Conservation (phyloP, 2,329 filamentous ascomycete genomes). For the Colletotrichum camelliae region DNA sequence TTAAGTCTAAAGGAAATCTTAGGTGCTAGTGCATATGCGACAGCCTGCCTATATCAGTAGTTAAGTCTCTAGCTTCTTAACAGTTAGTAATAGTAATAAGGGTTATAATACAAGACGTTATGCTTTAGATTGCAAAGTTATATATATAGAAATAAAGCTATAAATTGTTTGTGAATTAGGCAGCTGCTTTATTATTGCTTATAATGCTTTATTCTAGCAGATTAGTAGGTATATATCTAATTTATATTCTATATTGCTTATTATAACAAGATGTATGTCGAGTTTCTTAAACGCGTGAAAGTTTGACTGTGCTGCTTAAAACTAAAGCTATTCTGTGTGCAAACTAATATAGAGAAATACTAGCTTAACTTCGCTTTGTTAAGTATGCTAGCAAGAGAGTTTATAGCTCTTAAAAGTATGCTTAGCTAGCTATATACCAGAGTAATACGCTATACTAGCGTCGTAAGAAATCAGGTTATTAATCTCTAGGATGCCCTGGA, state of each 20-base stretch:
- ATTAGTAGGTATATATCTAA: background rate
- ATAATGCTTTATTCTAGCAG: background rate
- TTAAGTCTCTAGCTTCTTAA: background rate
- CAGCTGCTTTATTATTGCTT: background rate
- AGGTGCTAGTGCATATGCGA: background rate
- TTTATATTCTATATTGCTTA: background rate
- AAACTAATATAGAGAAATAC: background rate
- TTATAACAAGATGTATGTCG: background rate
- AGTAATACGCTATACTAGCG: background rate
- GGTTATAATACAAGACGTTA: background rate
- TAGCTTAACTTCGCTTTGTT: background rate
- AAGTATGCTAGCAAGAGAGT: background rate
- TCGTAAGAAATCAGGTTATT: background rate
- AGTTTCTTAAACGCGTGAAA: background rate
- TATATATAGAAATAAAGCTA: background rate
- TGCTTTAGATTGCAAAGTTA: background rate
- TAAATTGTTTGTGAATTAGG: background rate
- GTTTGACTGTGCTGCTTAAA: background rate
- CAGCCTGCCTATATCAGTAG: background rate
- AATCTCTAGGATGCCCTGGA: background rate
- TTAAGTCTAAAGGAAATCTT: background rate
- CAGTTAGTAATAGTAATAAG: background rate
- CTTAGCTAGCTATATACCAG: background rate
- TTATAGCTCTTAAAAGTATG: background rate
- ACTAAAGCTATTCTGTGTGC: background rate